Evolutionary conservation across 805 yeast species (phyloP).

Genomic region (Saccharomyces jurei): DNA sequence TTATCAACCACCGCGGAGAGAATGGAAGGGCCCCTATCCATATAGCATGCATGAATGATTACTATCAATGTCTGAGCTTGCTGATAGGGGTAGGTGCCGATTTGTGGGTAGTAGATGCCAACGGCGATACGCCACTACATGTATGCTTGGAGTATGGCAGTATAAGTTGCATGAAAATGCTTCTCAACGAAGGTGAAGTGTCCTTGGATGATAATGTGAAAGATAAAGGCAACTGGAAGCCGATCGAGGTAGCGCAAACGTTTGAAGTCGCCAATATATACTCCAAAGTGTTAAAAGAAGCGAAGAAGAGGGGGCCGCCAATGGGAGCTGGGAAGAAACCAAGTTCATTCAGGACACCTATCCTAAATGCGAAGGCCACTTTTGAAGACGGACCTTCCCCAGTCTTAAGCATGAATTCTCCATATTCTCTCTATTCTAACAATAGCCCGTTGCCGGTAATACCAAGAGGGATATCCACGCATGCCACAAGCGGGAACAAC

Average conservation of each 20-base stretch:
- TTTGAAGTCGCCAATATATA: conserved; percentile 42
- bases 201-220: conserved; percentile 39
- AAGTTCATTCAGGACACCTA: conserved; percentile 23
- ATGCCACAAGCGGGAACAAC: not conserved
- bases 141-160: conserved; percentile 69
- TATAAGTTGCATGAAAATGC: conserved; percentile 44
- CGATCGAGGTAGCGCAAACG: conserved; percentile 51
- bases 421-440: conserved; percentile 6
- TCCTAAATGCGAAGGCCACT: conserved; percentile 15
- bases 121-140: conserved; percentile 80
- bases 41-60: conserved; percentile 53
- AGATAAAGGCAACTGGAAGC: conserved; percentile 58
- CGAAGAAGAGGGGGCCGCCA: conserved; percentile 8
- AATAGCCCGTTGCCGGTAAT: not conserved
- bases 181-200: conserved; percentile 38
- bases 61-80: conserved; percentile 53
- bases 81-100: conserved; percentile 72
- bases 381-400: conserved; percentile 29
- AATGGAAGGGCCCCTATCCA: conserved; percentile 60
- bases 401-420: conserved; percentile 19
- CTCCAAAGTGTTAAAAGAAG: conserved; percentile 24
- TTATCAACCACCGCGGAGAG: conserved; percentile 41
- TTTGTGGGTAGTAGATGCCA: conserved; percentile 57
- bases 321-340: conserved; percentile 9
- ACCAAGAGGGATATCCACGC: not conserved